A percentile compares a stretch with the other conserved stretches of the same genome.
These are phyloP conservation scores for Pisolithus sp. DNA, from an alignment of 768 basidiomycete species.

Conservation along the genomic window DNA sequence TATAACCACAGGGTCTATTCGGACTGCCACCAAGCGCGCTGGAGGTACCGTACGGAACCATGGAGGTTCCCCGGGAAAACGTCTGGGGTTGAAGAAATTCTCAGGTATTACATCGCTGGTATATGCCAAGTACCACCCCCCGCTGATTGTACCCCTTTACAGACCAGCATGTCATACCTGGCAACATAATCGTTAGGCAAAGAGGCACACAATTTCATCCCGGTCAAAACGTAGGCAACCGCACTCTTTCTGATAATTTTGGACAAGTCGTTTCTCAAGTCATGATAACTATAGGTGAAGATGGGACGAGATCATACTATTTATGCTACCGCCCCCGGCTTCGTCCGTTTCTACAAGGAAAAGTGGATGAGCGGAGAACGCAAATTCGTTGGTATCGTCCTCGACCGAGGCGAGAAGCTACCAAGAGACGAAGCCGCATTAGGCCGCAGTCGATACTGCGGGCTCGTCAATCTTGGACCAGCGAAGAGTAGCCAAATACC, in stretches of 20 bases:
- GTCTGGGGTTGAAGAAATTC: conserved; percentile 94
- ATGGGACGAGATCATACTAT: conserved; percentile 94
- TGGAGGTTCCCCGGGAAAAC: conserved; percentile 87
- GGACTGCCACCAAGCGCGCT: conserved; percentile 94
- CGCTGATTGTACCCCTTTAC: conserved; percentile 5
- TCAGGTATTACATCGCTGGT: conserved; percentile 52
- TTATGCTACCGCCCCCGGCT: conserved; percentile 85
- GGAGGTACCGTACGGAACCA: conserved; percentile 93
- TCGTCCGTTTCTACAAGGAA: conserved; percentile 88
- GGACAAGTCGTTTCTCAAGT: conserved; percentile 2
- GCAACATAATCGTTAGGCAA: conserved; percentile 95
- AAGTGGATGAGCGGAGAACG: conserved; percentile 69
- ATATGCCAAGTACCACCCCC: not conserved
- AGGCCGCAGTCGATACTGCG: conserved; percentile 85
- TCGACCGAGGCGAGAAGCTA: conserved; percentile 75
- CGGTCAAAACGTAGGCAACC: conserved; percentile 77
- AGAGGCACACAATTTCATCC: conserved; percentile 90
- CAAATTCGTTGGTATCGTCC: conserved; percentile 78
- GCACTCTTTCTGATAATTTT: conserved; percentile 1
- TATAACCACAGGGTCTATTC: conserved; percentile 49
- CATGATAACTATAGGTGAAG: conserved; percentile 51
- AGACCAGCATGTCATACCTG: conserved; percentile 92
- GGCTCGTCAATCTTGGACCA: conserved; percentile 58
- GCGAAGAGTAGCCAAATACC: conserved; percentile 13
- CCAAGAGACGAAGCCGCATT: conserved; percentile 68